These are phyloP conservation scores for Porphyrellus cyaneotinctus DNA, from an alignment of 768 basidiomycete species.

Conservation along the genomic window DNA sequence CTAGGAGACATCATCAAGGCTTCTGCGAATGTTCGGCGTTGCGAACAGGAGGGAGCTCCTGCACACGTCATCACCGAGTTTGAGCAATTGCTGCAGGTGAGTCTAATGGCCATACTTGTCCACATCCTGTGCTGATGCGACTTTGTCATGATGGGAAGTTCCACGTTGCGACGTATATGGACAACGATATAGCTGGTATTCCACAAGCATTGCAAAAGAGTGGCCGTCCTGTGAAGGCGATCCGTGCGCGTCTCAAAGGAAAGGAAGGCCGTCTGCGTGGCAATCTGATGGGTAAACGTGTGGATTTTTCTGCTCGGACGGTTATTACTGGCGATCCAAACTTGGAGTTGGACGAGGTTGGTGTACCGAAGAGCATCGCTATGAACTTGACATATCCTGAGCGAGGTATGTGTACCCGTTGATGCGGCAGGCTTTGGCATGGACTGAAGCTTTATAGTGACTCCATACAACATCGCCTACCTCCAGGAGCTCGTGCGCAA, in stretches of 20 bases:
- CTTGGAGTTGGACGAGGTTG: slow-evolving; percentile 92
- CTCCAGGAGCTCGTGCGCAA: slow-evolving; percentile 93
- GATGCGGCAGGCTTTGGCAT: not conserved
- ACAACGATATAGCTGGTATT: slow-evolving; percentile 97
- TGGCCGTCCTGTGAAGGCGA: slow-evolving; percentile 95
- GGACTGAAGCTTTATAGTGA: slow-evolving; percentile 53
- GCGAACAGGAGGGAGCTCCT: slow-evolving; percentile 95
- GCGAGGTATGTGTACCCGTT: slow-evolving; percentile 55
- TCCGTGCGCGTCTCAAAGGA: slow-evolving; percentile 95
- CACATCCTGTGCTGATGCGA: not conserved
- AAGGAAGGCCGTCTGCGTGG: slow-evolving; percentile 98
- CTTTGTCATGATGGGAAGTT: slow-evolving; percentile 50
- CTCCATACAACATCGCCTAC: slow-evolving; percentile 93
- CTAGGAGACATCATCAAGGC: slow-evolving; percentile 95
- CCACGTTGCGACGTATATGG: slow-evolving; percentile 99
- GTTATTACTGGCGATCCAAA: slow-evolving; percentile 99
- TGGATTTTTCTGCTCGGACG: slow-evolving; percentile 98
- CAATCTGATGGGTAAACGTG: slow-evolving; percentile 99
- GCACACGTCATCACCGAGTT: slow-evolving; percentile 94
- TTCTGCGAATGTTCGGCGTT: slow-evolving; percentile 84
- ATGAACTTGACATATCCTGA: slow-evolving; percentile 99
- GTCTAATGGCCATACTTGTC: slow-evolving; percentile 14
- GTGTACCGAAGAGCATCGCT: slow-evolving; percentile 91
- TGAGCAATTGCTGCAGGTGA: slow-evolving; percentile 90
- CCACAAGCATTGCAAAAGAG: slow-evolving; percentile 97